A percentile compares a stretch with the other conserved stretches of the same genome.
Evolutionary conservation across 169 alveolate genomes (phyloP).

Genomic region (Plasmodium vinckei): DNA sequence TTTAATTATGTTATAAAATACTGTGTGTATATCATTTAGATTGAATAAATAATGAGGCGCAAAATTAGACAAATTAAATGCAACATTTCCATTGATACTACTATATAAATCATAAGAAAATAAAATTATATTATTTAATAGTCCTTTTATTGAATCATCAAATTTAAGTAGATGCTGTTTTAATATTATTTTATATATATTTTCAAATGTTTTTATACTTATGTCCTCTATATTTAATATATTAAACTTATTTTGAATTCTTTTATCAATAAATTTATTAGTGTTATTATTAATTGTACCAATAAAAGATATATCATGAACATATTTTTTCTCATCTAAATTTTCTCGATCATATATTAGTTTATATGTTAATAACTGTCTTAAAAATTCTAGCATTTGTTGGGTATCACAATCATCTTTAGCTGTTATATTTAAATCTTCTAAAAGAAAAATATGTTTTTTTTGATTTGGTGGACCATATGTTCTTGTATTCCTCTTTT

Average conservation of each 20-base stretch:
- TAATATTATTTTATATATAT: conserved; percentile 90
- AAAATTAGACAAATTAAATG: conserved; percentile 85
- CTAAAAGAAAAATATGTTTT: conserved; percentile 93
- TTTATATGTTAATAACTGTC: conserved; percentile 92
- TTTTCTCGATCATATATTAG: conserved; percentile 92
- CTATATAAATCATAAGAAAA: conserved; percentile 90
- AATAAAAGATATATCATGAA: conserved; percentile 94
- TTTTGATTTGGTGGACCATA: conserved; percentile 96
- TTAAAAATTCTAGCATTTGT: conserved; percentile 91
- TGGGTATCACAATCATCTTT: conserved; percentile 96
- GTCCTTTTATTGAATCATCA: conserved; percentile 86
- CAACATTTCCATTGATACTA: conserved; percentile 74
- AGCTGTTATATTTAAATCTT: conserved; percentile 96
- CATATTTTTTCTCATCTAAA: conserved; percentile 92
- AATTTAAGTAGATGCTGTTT: conserved; percentile 91
- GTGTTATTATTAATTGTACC: conserved; percentile 96
- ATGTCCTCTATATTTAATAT: conserved; percentile 91
- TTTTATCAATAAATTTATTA: conserved; percentile 93
- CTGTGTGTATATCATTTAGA: conserved; percentile 88
- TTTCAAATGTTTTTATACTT: conserved; percentile 87
- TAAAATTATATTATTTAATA: conserved; percentile 87
- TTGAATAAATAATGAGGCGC: conserved; percentile 93
- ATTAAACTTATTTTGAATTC: conserved; percentile 94
- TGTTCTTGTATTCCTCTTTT: conserved; percentile 92
- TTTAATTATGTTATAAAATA: conserved; percentile 63